Evolutionary conservation across 352 stramenopile genomes (phyloP).

Genomic region (Globisporangium cylindrosporum): DNA sequence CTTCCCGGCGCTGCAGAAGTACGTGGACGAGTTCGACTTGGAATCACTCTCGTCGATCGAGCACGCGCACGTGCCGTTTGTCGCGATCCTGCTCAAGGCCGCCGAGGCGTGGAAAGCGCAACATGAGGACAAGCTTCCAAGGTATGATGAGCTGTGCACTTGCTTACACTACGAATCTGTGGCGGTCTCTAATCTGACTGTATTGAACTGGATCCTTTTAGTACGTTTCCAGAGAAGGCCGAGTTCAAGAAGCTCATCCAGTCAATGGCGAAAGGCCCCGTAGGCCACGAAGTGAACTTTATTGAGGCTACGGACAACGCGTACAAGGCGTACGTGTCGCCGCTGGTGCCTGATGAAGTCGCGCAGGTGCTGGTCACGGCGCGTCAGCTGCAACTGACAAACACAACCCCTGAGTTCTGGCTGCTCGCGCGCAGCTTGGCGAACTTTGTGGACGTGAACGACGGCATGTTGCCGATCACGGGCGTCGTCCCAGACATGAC

Average conservation of each 20-base stretch:
- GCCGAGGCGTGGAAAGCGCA: slow-evolving; percentile 52
- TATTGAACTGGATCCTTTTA: neutral
- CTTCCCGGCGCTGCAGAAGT: slow-evolving; percentile 70
- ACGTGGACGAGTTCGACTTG: slow-evolving; percentile 57
- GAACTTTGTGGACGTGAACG: slow-evolving; percentile 76
- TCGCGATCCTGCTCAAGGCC: slow-evolving; percentile 88
- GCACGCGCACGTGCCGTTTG: slow-evolving; percentile 92
- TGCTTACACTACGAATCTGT: neutral
- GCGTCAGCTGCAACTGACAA: slow-evolving; percentile 32
- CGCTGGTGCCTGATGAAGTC: slow-evolving; percentile 82
- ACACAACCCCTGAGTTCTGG: slow-evolving; percentile 69
- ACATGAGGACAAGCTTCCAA: slow-evolving; percentile 51
- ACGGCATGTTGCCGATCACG: slow-evolving; percentile 76
- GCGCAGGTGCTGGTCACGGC: slow-evolving; percentile 47
- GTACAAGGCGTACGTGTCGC: slow-evolving; percentile 90
- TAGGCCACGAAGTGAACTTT: slow-evolving; percentile 94
- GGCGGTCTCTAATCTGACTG: neutral
- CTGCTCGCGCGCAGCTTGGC: slow-evolving; percentile 68
- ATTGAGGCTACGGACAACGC: slow-evolving; percentile 91
- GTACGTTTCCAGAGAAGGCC: slow-evolving; percentile 87
- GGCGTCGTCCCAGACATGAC: slow-evolving; percentile 97
- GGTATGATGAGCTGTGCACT: neutral
- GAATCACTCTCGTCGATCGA: slow-evolving; percentile 74
- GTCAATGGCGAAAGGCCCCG: slow-evolving; percentile 47
- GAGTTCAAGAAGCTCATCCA: slow-evolving; percentile 83